Conservation (phyloP, 257 asterid genomes). For the Hygrophila difformis region DNA sequence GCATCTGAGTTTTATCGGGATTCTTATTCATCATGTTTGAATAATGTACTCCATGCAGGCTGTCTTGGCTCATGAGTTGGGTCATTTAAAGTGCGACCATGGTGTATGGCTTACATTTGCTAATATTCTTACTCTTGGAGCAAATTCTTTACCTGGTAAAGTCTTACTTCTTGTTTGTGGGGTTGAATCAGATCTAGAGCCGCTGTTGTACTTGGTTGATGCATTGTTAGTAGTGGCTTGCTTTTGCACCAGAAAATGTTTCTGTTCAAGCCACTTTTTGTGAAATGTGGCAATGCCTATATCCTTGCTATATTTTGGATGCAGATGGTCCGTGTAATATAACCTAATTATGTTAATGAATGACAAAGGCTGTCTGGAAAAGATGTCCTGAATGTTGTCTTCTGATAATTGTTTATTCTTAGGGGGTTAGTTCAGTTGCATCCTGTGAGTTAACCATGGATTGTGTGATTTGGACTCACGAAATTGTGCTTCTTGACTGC, state of each 20-base stretch:
- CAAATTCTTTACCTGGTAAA: conserved; percentile 73
- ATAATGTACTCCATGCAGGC: conserved; percentile 39
- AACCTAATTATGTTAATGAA: too few relatives aligned
- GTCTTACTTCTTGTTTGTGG: conserved; percentile 4
- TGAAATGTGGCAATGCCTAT: too few relatives aligned
- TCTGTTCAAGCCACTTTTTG: neutral
- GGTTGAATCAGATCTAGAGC: conserved; percentile 7
- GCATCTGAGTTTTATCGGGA: neutral
- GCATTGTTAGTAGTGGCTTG: neutral
- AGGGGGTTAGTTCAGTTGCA: neutral
- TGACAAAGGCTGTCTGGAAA: neutral
- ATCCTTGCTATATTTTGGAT: too few relatives aligned
- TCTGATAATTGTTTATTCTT: too few relatives aligned
- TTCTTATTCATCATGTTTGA: conserved; percentile 5
- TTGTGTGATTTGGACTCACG: neutral
- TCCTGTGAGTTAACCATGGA: neutral
- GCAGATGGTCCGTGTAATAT: neutral
- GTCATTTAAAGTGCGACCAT: conserved; percentile 93
- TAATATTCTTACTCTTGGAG: conserved; percentile 86
- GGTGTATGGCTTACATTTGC: conserved; percentile 94
- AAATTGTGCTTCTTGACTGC: neutral
- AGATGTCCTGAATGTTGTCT: too few relatives aligned
- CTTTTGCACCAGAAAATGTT: neutral
- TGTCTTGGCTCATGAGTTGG: conserved; percentile 93
- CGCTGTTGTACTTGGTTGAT: neutral